Base-by-base conservation (phyloP, 1,284 basidiomycete species). In the Gomphus bonarii region DNA sequence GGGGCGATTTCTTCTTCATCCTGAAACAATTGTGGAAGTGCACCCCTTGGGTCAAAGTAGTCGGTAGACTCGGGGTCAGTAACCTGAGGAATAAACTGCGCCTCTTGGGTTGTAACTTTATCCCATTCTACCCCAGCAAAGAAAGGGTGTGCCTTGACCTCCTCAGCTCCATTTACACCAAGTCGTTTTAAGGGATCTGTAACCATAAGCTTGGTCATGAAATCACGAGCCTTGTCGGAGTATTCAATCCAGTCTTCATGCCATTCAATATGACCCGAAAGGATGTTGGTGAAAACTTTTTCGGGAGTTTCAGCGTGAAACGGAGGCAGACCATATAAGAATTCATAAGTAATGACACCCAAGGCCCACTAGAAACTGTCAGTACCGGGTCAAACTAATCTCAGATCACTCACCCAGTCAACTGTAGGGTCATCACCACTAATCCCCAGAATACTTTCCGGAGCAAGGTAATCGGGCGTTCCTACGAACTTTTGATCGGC, bases 261-360 rank as follows among this genome's bases (percentile, higher is more conserved):
- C 95, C 95, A 99, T 61, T 95, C 86, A 66, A 99, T 84, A 43
- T 90, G 84, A 12, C 95, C 86, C n/a, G 95, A 97, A 16, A 99
- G 78, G 65, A 99, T 97, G 68, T 98, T 99, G 73, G 98, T 95
- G 66, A 99, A 99, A 4, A 99, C 95, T 72, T 91, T 92, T 69
- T 97, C 93, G 0, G 95, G 95, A 9, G 90, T 90, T 60, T 97
- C 92, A 50, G 91, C 95, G 65, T 99, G 94, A 81, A 99, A 99
- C 0, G 97, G 97, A 33, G 97, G 97, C 42, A 94, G 82, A 3
- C 97, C 95, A 65, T 95, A 99, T 36, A 99, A 72, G 72, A 99
- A 99, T 74, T 99, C 95, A 72, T 99, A 99, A 30, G 94, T 88
- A 65, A 99, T 97, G 48, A 98, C 94, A 60, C 97, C 97, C 36